Evolutionary conservation across 768 basidiomycete genomes (phyloP).

Genomic region (Leccinum disarticulatum): DNA sequence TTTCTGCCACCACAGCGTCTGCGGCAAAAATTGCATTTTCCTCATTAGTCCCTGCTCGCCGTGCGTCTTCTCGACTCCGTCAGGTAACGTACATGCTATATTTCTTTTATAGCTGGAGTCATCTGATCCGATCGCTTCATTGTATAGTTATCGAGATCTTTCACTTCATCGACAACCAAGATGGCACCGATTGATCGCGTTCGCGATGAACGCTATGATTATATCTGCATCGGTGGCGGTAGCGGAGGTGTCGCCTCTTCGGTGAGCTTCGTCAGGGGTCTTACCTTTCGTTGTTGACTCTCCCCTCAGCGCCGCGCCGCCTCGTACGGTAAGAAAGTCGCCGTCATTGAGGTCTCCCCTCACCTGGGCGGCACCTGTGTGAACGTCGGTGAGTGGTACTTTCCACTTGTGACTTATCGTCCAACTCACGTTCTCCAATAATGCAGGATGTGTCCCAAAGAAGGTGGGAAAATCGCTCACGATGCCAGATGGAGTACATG

Average conservation of each 20-base stretch:
- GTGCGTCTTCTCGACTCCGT: slow-evolving; percentile 22
- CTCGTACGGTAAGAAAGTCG: slow-evolving; percentile 89
- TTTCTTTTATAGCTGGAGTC: slow-evolving; percentile 3
- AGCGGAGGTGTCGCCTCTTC: slow-evolving; percentile 90
- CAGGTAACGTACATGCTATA: slow-evolving; percentile 21
- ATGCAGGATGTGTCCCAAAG: slow-evolving; percentile 91
- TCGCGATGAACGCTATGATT: slow-evolving; percentile 69
- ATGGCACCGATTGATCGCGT: slow-evolving; percentile 78
- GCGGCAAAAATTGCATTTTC: slow-evolving; percentile 16
- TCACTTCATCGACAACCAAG: slow-evolving; percentile 39
- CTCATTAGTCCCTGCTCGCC: slow-evolving; percentile 1
- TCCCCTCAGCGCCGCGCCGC: slow-evolving; percentile 80
- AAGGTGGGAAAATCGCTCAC: slow-evolving; percentile 50
- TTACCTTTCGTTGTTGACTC: not conserved
- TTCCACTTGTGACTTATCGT: not conserved
- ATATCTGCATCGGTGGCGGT: slow-evolving; percentile 89
- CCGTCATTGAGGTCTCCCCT: slow-evolving; percentile 76
- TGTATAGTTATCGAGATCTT: slow-evolving; percentile 46
- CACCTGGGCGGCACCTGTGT: slow-evolving; percentile 94
- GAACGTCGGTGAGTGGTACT: slow-evolving; percentile 76
- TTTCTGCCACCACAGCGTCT: slow-evolving; percentile 3
- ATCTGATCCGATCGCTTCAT: not conserved
- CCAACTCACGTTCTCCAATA: slow-evolving; percentile 8
- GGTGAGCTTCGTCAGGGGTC: slow-evolving; percentile 44
- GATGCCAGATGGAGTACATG: not conserved